These are phyloP conservation scores for Angomonas deanei DNA, from an alignment of 208 protist genomes.

Conservation along the genomic window DNA sequence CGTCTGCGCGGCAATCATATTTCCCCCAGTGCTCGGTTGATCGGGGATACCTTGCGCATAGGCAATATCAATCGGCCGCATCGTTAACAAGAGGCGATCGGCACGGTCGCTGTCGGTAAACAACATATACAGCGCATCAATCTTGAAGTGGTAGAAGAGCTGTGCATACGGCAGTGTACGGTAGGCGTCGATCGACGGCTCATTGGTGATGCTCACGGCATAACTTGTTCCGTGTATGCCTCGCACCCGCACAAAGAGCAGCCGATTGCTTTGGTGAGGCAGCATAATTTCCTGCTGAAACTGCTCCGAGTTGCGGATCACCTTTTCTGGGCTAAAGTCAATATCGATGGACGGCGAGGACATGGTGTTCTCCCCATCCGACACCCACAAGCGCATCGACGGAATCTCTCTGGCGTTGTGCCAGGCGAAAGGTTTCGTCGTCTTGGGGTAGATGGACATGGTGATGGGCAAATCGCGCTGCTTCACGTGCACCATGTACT, in stretches of 20 bases:
- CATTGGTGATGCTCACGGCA: conserved; percentile 66
- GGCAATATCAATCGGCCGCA: conserved; percentile 34
- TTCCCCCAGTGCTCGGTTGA: background rate
- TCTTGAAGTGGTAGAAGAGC: conserved; percentile 37
- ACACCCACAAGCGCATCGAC: conserved; percentile 28
- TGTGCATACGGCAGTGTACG: conserved; percentile 57
- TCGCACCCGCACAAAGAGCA: conserved; percentile 69
- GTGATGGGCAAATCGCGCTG: conserved; percentile 27
- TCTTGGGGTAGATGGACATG: conserved; percentile 41
- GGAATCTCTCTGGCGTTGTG: conserved; percentile 22
- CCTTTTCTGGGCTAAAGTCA: conserved; percentile 54
- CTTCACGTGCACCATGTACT: conserved; percentile 40
- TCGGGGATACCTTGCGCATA: conserved; percentile 35
- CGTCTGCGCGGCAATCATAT: background rate
- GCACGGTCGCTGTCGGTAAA: conserved; percentile 21
- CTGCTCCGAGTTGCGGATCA: conserved; percentile 19
- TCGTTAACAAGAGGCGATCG: conserved; percentile 35
- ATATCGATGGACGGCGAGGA: conserved; percentile 19
- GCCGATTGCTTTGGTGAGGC: background rate
- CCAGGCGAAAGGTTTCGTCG: conserved; percentile 62
- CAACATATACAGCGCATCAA: conserved; percentile 47
- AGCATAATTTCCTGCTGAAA: conserved; percentile 27
- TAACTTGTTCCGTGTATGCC: conserved; percentile 54
- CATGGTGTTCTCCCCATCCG: conserved; percentile 1
- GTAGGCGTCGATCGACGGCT: conserved; percentile 58